Conservation (phyloP, 176 grass and related monocot species). For the Eragrostis curvula region DNA sequence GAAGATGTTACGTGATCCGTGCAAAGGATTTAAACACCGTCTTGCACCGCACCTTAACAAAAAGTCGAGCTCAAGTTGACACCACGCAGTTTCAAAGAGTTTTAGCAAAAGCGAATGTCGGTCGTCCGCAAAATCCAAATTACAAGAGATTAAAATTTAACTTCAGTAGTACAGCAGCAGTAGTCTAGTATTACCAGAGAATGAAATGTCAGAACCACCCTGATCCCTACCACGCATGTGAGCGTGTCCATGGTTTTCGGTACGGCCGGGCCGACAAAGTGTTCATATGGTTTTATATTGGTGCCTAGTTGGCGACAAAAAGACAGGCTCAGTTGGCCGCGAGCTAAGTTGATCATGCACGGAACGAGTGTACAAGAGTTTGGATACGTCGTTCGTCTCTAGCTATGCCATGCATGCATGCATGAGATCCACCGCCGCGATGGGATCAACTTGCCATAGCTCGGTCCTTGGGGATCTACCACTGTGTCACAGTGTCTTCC, state of each 20-base stretch:
- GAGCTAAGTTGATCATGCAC: not conserved
- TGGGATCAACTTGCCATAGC: not conserved
- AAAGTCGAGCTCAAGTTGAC: no score
- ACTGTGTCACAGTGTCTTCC: not conserved
- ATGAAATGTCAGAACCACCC: not conserved
- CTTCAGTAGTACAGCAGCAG: not conserved
- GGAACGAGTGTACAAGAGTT: not conserved
- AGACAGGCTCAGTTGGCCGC: not conserved
- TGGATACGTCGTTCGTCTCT: no score
- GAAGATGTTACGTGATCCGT: no score
- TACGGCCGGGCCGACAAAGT: not conserved
- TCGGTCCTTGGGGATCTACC: constrained; percentile 20
- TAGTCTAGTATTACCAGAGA: no score
- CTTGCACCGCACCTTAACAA: no score
- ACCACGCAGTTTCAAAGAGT: no score
- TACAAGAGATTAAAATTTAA: not conserved
- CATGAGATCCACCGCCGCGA: not conserved
- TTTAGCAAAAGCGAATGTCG: no score
- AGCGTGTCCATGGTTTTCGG: not conserved
- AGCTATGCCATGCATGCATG: not conserved
- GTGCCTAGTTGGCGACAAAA: not conserved
- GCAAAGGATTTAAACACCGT: no score
- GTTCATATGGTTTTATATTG: not conserved
- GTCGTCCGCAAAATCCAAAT: not conserved
- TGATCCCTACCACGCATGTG: not conserved